Conservation (phyloP, 2,329 filamentous ascomycete genomes). For the Diaporthe caulivora region DNA sequence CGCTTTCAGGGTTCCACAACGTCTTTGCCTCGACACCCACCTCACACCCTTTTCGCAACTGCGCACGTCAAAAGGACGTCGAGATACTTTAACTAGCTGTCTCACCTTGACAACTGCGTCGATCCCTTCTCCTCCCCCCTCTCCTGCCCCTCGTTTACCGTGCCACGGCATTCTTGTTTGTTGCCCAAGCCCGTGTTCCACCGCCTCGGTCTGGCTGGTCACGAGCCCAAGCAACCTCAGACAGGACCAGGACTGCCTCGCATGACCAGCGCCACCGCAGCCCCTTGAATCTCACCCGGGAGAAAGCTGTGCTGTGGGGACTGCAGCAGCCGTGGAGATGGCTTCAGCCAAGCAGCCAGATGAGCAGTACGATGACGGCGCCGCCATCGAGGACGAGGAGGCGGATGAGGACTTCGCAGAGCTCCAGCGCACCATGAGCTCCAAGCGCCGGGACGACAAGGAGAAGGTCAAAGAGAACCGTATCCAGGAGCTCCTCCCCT, state of each 20-base stretch:
- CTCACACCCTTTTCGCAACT: conserved; percentile 29
- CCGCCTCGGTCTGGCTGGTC: conserved; percentile 26
- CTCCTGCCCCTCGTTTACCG: background rate
- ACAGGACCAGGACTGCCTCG: background rate
- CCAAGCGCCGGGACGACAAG: conserved; percentile 53
- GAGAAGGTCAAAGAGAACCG: conserved; percentile 48
- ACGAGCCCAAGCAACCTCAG: conserved; percentile 16
- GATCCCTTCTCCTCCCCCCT: background rate
- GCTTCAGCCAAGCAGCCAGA: conserved; percentile 9
- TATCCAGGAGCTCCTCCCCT: conserved; percentile 61
- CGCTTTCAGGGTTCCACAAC: conserved; percentile 36
- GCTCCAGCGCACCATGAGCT: conserved; percentile 55
- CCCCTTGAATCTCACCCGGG: background rate
- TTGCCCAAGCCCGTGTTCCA: conserved; percentile 17
- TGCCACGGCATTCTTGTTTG: background rate
- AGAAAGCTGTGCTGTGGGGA: background rate
- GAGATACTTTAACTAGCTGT: conserved; percentile 35
- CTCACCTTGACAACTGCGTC: conserved; percentile 6
- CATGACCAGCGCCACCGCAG: background rate
- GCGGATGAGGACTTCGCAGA: conserved; percentile 48
- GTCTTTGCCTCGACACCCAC: conserved; percentile 24
- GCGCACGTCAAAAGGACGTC: conserved; percentile 33
- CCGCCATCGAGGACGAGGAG: conserved; percentile 47
- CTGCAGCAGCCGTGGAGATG: conserved; percentile 12
- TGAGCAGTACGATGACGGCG: conserved; percentile 39